Evolutionary conservation across 805 yeast genomes (phyloP).

Genomic region (Maudiozyma bulderi): DNA sequence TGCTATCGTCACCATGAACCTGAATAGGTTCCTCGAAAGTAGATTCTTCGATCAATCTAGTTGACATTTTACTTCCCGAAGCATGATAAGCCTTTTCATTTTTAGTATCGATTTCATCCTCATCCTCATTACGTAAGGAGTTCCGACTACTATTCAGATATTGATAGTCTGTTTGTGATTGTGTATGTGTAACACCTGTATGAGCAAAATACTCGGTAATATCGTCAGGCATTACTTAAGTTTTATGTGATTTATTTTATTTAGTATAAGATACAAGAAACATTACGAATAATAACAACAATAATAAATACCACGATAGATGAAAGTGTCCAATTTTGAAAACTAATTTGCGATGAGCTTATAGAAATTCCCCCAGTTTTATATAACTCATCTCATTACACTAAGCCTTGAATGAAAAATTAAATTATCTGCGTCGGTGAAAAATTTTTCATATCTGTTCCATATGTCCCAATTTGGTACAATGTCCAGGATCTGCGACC

Average conservation of each 20-base stretch:
- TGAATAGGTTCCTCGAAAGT: conserved; percentile 1
- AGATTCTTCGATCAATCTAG: conserved; percentile 1
- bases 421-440: conserved; percentile 8
- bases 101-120: neutral
- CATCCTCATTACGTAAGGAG: conserved; percentile 1
- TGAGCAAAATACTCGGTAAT: conserved; percentile 7
- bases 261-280: neutral
- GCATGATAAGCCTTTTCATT: conserved; percentile 1
- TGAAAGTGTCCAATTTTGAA: neutral
- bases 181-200: conserved; percentile 4
- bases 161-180: conserved; percentile 6
- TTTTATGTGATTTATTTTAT: neutral
- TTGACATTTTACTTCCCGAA: conserved; percentile 2
- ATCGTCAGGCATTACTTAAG: conserved; percentile 7
- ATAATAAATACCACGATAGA: neutral
- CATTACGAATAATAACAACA: neutral
- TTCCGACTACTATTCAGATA: neutral
- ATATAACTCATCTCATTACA: neutral
- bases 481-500: neutral
- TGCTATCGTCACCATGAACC: neutral
- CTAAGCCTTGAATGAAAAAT: neutral
- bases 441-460: conserved; percentile 2
- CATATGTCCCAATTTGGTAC: neutral
- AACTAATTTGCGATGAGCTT: neutral
- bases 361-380: neutral